Base-by-base conservation (phyloP, 768 basidiomycete genomes). In the Xerocomellus amylosporus region DNA sequence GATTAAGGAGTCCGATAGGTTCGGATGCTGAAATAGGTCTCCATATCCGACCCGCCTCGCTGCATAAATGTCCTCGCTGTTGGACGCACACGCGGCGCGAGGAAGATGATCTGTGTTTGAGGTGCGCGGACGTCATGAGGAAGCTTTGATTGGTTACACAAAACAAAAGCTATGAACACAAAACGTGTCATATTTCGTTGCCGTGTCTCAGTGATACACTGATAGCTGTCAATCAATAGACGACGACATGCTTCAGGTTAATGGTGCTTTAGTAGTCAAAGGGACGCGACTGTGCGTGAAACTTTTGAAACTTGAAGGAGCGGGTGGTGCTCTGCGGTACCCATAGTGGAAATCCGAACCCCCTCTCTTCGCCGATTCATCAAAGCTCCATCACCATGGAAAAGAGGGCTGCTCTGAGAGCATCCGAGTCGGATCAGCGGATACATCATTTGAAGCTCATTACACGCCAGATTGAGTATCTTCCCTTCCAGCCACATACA, bases 1-100 rank as follows among this genome's bases (percentile, higher is more conserved):
- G 22, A 38, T 41, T 44, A 40, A 41, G n/a, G 15, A 20, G 39
- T 31, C 19, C 13, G 1, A 26, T 46, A 60, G 64, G 58, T 13
- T 62, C 55, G 38, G 54, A 51, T 30, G 51, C 48, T 20, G 58
- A 56, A 13, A 54, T 85, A 3, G 72, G 69, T 0, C 71, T 92
- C 49, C 77, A 79, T 14, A 74, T 90, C n/a, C 75, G 77, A 17
- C 87, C 90, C 15, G 82, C 91, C 12, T 72, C 69, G 5, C 56
- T 71, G 48, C 64, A 74, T 20, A 95, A 96, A 68, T 98, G 96
- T 67, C 90, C 93, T 22, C 81, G 95, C 15, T 98, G 96, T 69
- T 97, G 95, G 93, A 87, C 83, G 7, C 87, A 79, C 66, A 85
- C 84, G 2, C 77, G 86, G 14, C 60, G 67, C 12, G 66, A 74